phyloP scores from a whole-genome alignment of 2,329 filamentous ascomycete species.

The Blastomyces parvus region DNA sequence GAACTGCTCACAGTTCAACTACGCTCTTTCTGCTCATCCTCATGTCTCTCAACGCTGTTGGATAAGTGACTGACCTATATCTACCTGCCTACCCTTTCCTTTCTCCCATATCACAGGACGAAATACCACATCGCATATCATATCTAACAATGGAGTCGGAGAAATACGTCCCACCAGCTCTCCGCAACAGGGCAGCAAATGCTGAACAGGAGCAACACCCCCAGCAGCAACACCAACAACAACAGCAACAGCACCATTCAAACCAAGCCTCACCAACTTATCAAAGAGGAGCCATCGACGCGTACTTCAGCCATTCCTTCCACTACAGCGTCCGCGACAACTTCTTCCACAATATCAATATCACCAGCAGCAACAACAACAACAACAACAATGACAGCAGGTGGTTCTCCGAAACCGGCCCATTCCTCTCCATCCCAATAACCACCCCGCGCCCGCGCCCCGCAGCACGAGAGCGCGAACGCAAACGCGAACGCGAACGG shows the following conservation, averaged over 20 bases:
- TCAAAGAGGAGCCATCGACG: neutral
- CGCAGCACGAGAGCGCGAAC: neutral
- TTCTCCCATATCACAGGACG: neutral
- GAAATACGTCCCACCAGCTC: constrained; percentile 11
- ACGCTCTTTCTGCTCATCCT: neutral
- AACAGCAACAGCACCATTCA: neutral
- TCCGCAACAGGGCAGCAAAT: neutral
- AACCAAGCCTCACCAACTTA: neutral
- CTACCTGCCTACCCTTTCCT: neutral
- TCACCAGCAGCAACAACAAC: neutral
- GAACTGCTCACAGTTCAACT: neutral
- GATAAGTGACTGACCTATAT: no score
- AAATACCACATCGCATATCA: neutral
- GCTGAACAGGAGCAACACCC: neutral
- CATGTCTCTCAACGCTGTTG: neutral
- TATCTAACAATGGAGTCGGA: neutral
- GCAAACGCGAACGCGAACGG: no score
- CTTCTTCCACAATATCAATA: neutral
- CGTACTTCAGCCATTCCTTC: constrained; percentile 7
- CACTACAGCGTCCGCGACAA: neutral
- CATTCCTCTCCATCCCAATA: neutral
- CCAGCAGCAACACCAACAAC: neutral
- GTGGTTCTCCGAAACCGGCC: neutral
- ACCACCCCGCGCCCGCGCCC: neutral
- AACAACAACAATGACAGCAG: neutral